These are phyloP conservation scores for Phytophthora kernoviae DNA, from an alignment of 352 stramenopile species.

Conservation along the genomic window DNA sequence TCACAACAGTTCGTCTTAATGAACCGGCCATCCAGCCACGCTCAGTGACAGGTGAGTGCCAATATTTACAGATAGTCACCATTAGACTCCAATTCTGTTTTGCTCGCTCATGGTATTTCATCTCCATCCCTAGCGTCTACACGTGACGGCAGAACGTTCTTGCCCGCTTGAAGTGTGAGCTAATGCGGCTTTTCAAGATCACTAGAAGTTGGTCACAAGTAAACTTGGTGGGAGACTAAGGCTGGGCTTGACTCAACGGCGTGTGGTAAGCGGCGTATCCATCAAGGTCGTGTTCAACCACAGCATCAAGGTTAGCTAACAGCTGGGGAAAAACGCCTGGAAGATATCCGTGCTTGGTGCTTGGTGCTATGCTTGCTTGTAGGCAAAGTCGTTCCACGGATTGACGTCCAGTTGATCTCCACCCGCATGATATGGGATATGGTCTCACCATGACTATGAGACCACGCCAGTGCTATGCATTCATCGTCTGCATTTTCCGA, in stretches of 20 bases:
- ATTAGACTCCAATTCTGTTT: background rate
- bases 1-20: background rate
- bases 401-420: constrained; percentile 24
- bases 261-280: background rate
- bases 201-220: background rate
- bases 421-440: constrained; percentile 24
- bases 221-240: background rate
- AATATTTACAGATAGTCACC: constrained; percentile 15
- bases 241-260: too few species aligned
- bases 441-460: constrained; percentile 31
- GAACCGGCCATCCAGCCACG: background rate
- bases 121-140: background rate
- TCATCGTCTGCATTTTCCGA: constrained; percentile 27
- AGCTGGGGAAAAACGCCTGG: constrained; percentile 8
- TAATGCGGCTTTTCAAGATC: constrained; percentile 37
- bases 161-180: constrained; percentile 4
- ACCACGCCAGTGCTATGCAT: background rate
- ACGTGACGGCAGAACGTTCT: constrained; percentile 14
- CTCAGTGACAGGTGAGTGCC: background rate
- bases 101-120: background rate
- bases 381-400: constrained; percentile 7
- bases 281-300: background rate
- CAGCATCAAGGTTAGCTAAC: constrained; percentile 3
- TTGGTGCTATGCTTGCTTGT: background rate
- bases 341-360: constrained; percentile 1